These are phyloP conservation scores for Citrus hindsii DNA, from an alignment of 345 rosid genomes.

Conservation along the genomic window DNA sequence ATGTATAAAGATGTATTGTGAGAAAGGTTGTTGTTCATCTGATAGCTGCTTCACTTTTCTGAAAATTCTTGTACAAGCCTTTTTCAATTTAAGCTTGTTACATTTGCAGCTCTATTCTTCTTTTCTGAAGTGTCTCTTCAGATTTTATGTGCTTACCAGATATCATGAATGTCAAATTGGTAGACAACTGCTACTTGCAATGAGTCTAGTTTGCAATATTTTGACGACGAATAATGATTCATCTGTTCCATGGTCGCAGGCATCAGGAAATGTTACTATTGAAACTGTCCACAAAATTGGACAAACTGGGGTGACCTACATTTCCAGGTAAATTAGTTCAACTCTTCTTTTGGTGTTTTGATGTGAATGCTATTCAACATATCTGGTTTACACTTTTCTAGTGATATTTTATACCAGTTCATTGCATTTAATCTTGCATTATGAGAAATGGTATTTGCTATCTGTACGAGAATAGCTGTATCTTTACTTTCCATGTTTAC, in stretches of 20 bases:
- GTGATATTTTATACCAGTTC: background rate
- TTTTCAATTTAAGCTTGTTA: background rate
- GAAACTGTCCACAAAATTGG: conserved; percentile 92
- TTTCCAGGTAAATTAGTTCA: conserved; percentile 60
- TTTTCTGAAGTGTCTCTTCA: background rate
- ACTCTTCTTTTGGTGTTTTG: background rate
- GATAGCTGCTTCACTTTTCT: background rate
- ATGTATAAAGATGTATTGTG: background rate
- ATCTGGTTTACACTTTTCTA: background rate
- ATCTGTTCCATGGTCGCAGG: conserved; percentile 41
- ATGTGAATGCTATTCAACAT: background rate
- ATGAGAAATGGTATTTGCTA: background rate
- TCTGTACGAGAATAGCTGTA: background rate
- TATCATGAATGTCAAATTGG: background rate
- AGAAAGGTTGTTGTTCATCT: background rate
- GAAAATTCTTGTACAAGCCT: background rate
- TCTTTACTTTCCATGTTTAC: background rate
- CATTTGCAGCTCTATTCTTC: background rate
- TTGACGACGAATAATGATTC: conserved; percentile 3
- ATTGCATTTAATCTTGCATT: background rate
- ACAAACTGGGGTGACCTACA: conserved; percentile 89
- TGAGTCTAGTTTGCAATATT: conserved; percentile 1
- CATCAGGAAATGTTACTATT: conserved; percentile 91
- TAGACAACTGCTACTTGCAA: background rate
- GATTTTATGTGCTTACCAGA: background rate